phyloP scores from a whole-genome alignment of 2,329 filamentous ascomycete genomes.

The Zopfia rhizophila region DNA sequence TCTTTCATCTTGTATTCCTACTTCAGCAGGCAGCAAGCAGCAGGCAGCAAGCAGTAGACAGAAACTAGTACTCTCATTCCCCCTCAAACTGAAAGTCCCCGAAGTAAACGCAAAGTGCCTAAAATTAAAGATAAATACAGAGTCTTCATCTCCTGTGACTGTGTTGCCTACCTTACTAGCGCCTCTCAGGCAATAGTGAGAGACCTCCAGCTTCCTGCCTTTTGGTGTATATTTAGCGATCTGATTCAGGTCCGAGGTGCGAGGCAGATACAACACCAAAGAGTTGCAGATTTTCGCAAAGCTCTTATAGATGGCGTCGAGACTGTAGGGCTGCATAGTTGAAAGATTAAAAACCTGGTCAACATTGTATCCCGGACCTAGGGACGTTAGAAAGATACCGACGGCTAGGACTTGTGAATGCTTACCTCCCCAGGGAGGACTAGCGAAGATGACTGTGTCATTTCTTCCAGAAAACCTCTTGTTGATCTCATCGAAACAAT shows the following conservation, averaged over 20 bases:
- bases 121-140: background rate
- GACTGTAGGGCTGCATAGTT: constrained; percentile 89
- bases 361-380: constrained; percentile 70
- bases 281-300: constrained; percentile 57
- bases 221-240: constrained; percentile 46
- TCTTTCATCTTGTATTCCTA: too few relatives aligned
- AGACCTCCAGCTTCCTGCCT: constrained; percentile 47
- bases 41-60: too few relatives aligned
- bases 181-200: constrained; percentile 90
- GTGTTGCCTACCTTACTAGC: constrained; percentile 76
- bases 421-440: constrained; percentile 78
- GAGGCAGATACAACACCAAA: constrained; percentile 82
- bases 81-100: constrained; percentile 60
- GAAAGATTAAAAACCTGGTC: constrained; percentile 82
- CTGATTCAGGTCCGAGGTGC: constrained; percentile 58
- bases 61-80: too few relatives aligned
- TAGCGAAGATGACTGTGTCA: constrained; percentile 73
- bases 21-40: too few relatives aligned
- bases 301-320: constrained; percentile 54
- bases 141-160: constrained; percentile 17
- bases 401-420: constrained; percentile 1
- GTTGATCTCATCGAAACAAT: constrained; percentile 81
- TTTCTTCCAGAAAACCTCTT: constrained; percentile 61
- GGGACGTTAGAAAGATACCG: constrained; percentile 14
- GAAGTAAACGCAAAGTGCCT: constrained; percentile 69